These are phyloP conservation scores for Kwoniella bestiolae DNA, from an alignment of 768 basidiomycete genomes.

Conservation along the genomic window DNA sequence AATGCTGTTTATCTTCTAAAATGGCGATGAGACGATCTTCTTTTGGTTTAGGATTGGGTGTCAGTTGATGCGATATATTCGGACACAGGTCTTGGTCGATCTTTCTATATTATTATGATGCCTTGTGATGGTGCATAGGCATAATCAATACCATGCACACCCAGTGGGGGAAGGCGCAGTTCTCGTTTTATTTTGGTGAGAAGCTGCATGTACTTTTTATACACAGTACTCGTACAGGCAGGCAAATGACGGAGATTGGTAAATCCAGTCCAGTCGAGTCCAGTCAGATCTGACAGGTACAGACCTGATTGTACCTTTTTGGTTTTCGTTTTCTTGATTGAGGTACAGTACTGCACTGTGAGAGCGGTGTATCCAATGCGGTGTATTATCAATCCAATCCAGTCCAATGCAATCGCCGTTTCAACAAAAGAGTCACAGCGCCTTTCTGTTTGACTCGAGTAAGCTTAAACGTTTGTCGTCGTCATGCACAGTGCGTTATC, in stretches of 20 bases:
- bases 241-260: neutral
- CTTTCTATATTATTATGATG: neutral
- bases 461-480: too few species aligned
- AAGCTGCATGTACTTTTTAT: too few species aligned
- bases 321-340: neutral
- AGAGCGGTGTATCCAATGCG: slow-evolving; percentile 2
- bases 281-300: neutral
- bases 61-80: neutral
- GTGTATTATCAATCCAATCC: neutral
- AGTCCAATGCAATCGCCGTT: too few species aligned
- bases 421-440: too few species aligned
- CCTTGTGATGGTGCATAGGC: neutral
- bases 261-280: neutral
- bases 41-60: neutral
- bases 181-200: too few species aligned
- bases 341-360: too few species aligned
- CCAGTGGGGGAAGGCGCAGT: neutral
- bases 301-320: slow-evolving; percentile 5
- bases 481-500: too few species aligned
- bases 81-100: neutral
- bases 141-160: neutral
- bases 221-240: too few species aligned
- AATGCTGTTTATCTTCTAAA: too few species aligned
- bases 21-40: too few species aligned
- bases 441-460: too few species aligned